phyloP scores from a whole-genome alignment of 2,329 filamentous ascomycete genomes.

The Fusarium sarcochroum region DNA sequence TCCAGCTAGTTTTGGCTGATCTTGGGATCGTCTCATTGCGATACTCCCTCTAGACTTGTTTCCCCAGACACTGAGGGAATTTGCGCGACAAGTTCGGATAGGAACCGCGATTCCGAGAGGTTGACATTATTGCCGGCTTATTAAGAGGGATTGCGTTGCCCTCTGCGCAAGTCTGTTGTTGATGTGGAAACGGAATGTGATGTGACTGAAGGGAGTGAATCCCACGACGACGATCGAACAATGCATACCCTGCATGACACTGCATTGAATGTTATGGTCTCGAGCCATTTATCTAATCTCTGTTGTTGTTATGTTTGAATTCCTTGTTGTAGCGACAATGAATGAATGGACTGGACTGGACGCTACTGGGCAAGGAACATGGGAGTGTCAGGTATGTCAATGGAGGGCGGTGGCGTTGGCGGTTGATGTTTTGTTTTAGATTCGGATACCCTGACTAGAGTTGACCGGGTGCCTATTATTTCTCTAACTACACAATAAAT shows the following conservation, averaged over 20 bases:
- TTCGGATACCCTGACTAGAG: slow-evolving; percentile 9
- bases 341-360: not conserved
- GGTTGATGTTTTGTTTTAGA: slow-evolving; percentile 41
- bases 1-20: slow-evolving; percentile 25
- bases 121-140: slow-evolving; percentile 4
- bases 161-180: slow-evolving; percentile 25
- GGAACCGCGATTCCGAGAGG: slow-evolving; percentile 7
- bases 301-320: slow-evolving; percentile 15
- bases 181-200: slow-evolving; percentile 42
- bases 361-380: slow-evolving; percentile 8
- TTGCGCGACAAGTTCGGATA: slow-evolving; percentile 15
- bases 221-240: slow-evolving; percentile 9
- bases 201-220: slow-evolving; percentile 20
- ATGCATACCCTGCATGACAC: slow-evolving; percentile 20
- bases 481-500: too few species aligned
- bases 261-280: slow-evolving; percentile 8
- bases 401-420: slow-evolving; percentile 30
- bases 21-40: slow-evolving; percentile 27
- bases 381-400: slow-evolving; percentile 31
- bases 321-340: not conserved
- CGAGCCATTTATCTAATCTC: slow-evolving; percentile 1
- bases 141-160: slow-evolving; percentile 15
- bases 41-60: slow-evolving; percentile 6
- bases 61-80: slow-evolving; percentile 18
- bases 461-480: not conserved